Evolutionary conservation across 768 basidiomycete genomes (phyloP), one percentile per base, ranked within the genome.

Genomic region (Ramaria sp.): DNA sequence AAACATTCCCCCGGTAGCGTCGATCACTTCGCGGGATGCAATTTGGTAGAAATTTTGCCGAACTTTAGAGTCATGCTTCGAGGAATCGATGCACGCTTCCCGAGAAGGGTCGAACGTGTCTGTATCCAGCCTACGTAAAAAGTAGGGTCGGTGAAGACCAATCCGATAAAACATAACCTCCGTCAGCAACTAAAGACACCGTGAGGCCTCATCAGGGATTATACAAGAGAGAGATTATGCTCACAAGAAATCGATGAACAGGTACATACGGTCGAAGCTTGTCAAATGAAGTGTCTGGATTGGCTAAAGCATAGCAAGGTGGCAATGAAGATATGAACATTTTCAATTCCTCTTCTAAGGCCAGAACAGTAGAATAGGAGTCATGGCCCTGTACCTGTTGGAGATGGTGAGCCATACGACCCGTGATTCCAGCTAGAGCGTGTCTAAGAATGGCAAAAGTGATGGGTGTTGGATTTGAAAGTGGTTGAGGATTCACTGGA

Each of bases 331-430:
- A 74, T 60, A 91, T 81, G 64, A 92, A 91, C 62, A 78, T 80
- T 53, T 87, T 73, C 39, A 96, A 70, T 55, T 94, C 89, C 31
- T 91, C 89, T 63, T 96, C 93, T 30, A 96, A 76, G 1, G 77
- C 71, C 45, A 86, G 67, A 38, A 93, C 89, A 66, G 95, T 91
- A 27, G 82, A 78, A 68, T 95, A 95, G 63, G 88, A 88, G 56
- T 82, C 84, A 58, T 76, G 80, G 22, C 81, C 80, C 45, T 82
- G 78, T 34, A 93, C 82, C 71, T 87, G 85, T 67, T 95, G 93
- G 70, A 93, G 95, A 71, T 94, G 90, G 64, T 92, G 89, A 41
- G 91, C 89, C 65, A 96, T 91, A 33, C 83, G 84, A 15, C 91
- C 92, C 59, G 94, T 93, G 59, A 94, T 86, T 38, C 76, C 73